Evolutionary conservation across 257 asterid genomes (phyloP), one percentile per base, ranked within the genome.

Genomic region (Striga asiatica): DNA sequence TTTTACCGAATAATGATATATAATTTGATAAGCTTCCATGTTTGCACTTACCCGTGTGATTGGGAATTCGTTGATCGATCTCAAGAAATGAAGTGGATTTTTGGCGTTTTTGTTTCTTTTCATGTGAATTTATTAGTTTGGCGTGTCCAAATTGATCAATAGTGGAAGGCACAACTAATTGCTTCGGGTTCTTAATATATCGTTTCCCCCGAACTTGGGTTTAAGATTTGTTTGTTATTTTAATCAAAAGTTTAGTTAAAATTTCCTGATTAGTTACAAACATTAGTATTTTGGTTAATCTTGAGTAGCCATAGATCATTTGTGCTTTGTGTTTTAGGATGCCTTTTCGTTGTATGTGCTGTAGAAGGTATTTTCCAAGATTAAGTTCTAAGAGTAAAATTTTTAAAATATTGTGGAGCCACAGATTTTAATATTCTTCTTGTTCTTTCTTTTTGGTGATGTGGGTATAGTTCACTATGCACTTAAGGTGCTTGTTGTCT

Each of bases 11-110:
- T 17, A n/a, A 0, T 38, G 9, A 16, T n/a, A 1, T 29, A 32
- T 13, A 10, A 1, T 41, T 41, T n/a, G 32, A 13, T 31, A 54
- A 29, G 18, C 24, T 58, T 18, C 22, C 2, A 3, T 16, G 48
- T 8, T 32, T 13, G 58, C 42, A 2, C n/a, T 27, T 16, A 3
- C 17, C 39, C 18, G 27, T 19, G 1, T 23, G 46, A 19, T 51
- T 53, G 61, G 25, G 56, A 27, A 60, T 51, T 46, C 42, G 21
- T 52, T 16, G 69, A 18, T 64, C 60, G 76, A 76, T 81, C 83
- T 67, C 28, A 22, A 3, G 56, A 62, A 51, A 39, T 2, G 65
- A 41, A 56, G 55, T 18, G 24, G 23, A 10, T 20, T 25, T 49
- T 24, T 69, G 64, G 25, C 25, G 8, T 51, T 14, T 58, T 3